Conservation (phyloP, 2,329 filamentous ascomycete species). For the Helotiales sp. region DNA sequence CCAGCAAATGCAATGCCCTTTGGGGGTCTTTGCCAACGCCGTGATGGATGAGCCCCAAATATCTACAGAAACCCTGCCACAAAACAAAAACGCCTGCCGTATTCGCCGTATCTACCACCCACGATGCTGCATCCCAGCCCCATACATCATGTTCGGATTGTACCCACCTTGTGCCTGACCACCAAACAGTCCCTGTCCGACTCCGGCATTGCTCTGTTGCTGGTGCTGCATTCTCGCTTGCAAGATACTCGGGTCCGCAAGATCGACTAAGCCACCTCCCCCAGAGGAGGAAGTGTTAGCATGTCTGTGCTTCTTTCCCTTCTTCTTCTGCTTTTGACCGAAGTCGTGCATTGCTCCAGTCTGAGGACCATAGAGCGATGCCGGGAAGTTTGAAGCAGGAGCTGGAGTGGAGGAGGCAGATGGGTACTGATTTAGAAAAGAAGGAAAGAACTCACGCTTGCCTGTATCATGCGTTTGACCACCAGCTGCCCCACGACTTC, state of each 20-base stretch:
- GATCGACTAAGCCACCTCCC: slow-evolving; percentile 99
- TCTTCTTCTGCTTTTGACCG: slow-evolving; percentile 98
- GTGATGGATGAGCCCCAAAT: slow-evolving; percentile 35
- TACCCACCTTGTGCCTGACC: slow-evolving; percentile 94
- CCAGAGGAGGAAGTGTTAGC: slow-evolving; percentile 99
- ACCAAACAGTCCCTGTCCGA: slow-evolving; percentile 86
- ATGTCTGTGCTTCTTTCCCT: slow-evolving; percentile 99
- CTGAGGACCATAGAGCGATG: slow-evolving; percentile 87
- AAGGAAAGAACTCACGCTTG: slow-evolving; percentile 99
- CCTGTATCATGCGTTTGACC: slow-evolving; percentile 77
- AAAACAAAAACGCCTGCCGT: slow-evolving; percentile 27
- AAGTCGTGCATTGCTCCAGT: slow-evolving; percentile 86
- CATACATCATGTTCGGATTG: slow-evolving; percentile 83
- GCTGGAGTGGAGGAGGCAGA: slow-evolving; percentile 79
- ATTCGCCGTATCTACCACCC: slow-evolving; percentile 58
- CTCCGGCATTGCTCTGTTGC: slow-evolving; percentile 77
- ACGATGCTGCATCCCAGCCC: slow-evolving; percentile 58
- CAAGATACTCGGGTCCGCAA: slow-evolving; percentile 99
- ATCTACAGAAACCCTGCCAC: slow-evolving; percentile 31
- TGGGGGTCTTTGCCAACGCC: slow-evolving; percentile 32
- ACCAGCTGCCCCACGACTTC: slow-evolving; percentile 62
- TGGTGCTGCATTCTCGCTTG: slow-evolving; percentile 95
- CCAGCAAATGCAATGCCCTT: slow-evolving; percentile 34
- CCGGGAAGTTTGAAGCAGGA: slow-evolving; percentile 88
- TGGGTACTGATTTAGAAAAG: slow-evolving; percentile 83